These are phyloP conservation scores for Solanum dulcamara DNA, from an alignment of 257 asterid genomes.

Conservation along the genomic window DNA sequence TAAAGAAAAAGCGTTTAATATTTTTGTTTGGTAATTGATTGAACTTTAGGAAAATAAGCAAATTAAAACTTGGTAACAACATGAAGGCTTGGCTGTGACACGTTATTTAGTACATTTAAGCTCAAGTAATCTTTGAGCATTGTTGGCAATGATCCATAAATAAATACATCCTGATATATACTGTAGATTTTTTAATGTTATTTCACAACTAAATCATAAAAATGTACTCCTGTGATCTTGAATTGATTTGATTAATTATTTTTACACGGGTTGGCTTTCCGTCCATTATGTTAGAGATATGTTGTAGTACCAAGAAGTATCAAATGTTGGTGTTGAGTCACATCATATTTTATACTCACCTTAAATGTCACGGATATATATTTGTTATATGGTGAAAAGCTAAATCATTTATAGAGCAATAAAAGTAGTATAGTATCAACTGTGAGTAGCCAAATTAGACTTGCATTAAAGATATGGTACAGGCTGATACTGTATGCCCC, in stretches of 20 bases:
- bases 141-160: not conserved
- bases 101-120: not conserved
- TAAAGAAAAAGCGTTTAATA: no score
- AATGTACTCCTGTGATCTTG: not conserved
- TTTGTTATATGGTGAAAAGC: not conserved
- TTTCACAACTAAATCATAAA: not conserved
- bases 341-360: not conserved
- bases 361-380: not conserved
- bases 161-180: no score
- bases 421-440: not conserved
- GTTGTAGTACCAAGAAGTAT: not conserved
- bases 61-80: not conserved
- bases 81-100: not conserved
- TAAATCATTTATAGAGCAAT: not conserved
- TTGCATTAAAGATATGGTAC: not conserved
- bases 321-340: not conserved
- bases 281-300: not conserved
- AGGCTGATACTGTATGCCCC: not conserved
- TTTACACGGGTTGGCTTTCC: no score
- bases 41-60: no score
- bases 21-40: no score
- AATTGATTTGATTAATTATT: no score
- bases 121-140: not conserved
- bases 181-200: no score
- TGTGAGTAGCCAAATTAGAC: not conserved